Evolutionary conservation across 306 rosid species (phyloP), one percentile per base, ranked within the genome.

Genomic region (Neltuma alba): DNA sequence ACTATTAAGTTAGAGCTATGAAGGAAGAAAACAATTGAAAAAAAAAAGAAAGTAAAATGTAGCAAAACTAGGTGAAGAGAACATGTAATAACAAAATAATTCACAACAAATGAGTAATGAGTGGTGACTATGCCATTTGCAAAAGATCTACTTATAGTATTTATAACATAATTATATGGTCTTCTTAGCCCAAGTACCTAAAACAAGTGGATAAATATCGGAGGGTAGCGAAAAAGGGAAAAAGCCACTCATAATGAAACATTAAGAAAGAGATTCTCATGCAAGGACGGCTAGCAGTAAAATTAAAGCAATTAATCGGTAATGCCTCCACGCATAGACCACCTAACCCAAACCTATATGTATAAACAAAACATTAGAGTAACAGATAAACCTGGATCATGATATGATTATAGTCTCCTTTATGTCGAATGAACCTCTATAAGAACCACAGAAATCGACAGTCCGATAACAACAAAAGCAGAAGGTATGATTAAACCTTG

Each of bases 401-500:
- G 48, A 61, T 60, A 28, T 11, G 52, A 42, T 41, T 30, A 44
- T 64, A 45, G 45, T 41, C 48, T 31, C 75, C 33, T 9, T 20
- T 27, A 23, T 47, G 55, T 6, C 4, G 50, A 40, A 18, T 44
- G 45, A 52, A 66, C 73, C 76, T 77, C 57, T 54, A 61, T 15
- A 67, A 77, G 7, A 81, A 74, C 37, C 42, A 1, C 5, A 28
- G 16, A 62, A 82, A 45, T 57, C 70, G 55, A 21, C 25, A 54
- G 40, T 31, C 48, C 58, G 57, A 45, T 34, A 27, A 40, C n/a
- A 48, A 23, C 64, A 33, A 40, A 68, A 77, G 82, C 12, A 77
- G 48, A 64, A 36, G 44, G 50, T 47, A 73, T 76, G 70, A 77
- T 38, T 72, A 81, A 76, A 67, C 80, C 83, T 77, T 65, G 41